These are phyloP conservation scores for Eucalyptus brandiana DNA, from an alignment of 345 rosid species.

Conservation along the genomic window DNA sequence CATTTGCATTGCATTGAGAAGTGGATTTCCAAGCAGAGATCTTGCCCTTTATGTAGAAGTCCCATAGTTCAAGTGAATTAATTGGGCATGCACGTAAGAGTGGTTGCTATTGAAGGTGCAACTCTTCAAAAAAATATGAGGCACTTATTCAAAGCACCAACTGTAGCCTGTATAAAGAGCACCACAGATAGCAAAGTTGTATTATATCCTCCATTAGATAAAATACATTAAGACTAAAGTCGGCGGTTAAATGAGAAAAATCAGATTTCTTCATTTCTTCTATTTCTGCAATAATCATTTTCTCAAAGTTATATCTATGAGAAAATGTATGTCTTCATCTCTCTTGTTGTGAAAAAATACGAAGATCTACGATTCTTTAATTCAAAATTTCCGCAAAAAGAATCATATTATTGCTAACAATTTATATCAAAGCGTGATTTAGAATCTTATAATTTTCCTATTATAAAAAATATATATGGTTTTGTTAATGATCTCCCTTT, in stretches of 20 bases:
- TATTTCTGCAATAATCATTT: neutral
- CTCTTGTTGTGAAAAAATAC: neutral
- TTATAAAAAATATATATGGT: too few relatives aligned
- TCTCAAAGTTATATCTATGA: neutral
- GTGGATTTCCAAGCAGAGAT: slow-evolving; percentile 10
- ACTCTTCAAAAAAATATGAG: neutral
- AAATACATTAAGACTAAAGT: neutral
- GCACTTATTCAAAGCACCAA: neutral
- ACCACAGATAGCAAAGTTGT: neutral
- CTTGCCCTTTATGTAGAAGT: slow-evolving; percentile 28
- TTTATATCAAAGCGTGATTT: too few relatives aligned
- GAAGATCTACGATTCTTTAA: neutral
- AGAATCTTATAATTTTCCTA: too few relatives aligned
- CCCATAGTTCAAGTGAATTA: neutral
- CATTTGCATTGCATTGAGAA: slow-evolving; percentile 4
- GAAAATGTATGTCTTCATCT: neutral
- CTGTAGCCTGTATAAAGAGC: neutral
- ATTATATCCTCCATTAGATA: neutral
- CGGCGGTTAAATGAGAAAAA: neutral
- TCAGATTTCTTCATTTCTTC: neutral
- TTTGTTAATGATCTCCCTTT: too few relatives aligned
- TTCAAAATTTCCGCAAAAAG: too few relatives aligned
- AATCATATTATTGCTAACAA: neutral
- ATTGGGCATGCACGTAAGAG: neutral
- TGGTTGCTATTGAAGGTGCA: neutral